Base-by-base conservation (phyloP, 2,329 filamentous ascomycete species). In the Aspergillus pseudotamarii region DNA sequence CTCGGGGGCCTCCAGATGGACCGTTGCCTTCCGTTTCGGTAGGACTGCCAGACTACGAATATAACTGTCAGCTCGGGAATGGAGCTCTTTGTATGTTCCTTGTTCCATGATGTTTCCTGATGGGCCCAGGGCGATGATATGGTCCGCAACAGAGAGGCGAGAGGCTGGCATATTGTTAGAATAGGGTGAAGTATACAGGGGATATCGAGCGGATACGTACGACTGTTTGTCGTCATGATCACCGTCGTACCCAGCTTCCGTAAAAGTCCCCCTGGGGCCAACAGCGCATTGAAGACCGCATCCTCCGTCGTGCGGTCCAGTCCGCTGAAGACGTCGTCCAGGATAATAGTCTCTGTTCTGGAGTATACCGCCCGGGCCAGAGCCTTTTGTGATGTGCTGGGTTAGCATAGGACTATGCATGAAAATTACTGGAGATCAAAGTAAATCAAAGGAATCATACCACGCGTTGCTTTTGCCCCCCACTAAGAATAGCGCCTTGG, bases 121-220 rank as follows among this genome's bases (percentile, higher is more conserved):
- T 28, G 46, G 12, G 6, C 23, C 26, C 12, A 87, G 76, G 0
- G 79, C 81, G 45, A 86, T 79, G 9, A 86, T 80, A 38, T 83
- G 79, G 51, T 84, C 78, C 2, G 82, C 80, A 0, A 73, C 76
- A 6, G 68, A 60, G 6, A 50, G 46, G 14, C 46, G 46, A 16
- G 46, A 30, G 46, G 46, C 46, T 50, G 16, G 8, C 3, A 19
- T 26, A 30, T 12, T 2, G 23, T 50, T 10, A 50, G 23, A 19
- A 26, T 3, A 10, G 10, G 3, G 3, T 26, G 26, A 28, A 32
- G 23, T 11, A 0, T 14, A 3, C 46, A 45, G 12, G 9, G 19
- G 0, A 28, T 26, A 30, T 12, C n/a, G 2, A 1, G 11, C 16
- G 6, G 12, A 14, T 26, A 41, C 55, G 21, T 57, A 57, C 55